Conservation (phyloP, 1,139 yeast species). For the Candida smagusa region DNA sequence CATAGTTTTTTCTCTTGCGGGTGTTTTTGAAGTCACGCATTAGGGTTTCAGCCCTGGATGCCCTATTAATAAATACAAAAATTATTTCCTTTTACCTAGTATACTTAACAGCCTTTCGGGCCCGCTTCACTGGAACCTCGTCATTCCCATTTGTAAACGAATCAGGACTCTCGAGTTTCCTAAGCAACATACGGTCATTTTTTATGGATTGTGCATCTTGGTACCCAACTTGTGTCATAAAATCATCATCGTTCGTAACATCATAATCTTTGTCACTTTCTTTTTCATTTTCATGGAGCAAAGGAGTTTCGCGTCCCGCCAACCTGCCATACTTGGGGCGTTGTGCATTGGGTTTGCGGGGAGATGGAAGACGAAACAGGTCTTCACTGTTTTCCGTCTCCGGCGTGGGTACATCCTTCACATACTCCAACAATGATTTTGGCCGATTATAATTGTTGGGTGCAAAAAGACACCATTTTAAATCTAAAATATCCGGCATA, state of each 20-base stretch:
- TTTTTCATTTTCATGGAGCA: slow-evolving; percentile 1
- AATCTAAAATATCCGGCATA: slow-evolving; percentile 37
- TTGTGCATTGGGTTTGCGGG: slow-evolving; percentile 27
- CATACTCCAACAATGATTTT: slow-evolving; percentile 32
- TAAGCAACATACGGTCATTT: slow-evolving; percentile 24
- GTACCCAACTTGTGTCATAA: slow-evolving; percentile 31
- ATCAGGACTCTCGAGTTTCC: slow-evolving; percentile 17
- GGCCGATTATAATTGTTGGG: slow-evolving; percentile 28
- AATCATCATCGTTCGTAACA: slow-evolving; percentile 20
- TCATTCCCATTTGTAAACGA: not conserved
- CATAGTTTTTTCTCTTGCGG: not conserved
- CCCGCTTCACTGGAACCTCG: slow-evolving; percentile 4
- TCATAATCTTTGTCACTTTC: slow-evolving; percentile 14
- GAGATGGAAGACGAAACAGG: slow-evolving; percentile 35
- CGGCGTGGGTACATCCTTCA: slow-evolving; percentile 14
- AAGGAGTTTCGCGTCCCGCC: slow-evolving; percentile 15
- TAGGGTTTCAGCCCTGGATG: slow-evolving; percentile 3
- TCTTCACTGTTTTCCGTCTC: slow-evolving; percentile 2
- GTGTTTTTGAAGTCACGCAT: not conserved
- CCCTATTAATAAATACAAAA: too few relatives aligned
- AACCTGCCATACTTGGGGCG: slow-evolving; percentile 35
- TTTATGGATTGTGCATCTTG: slow-evolving; percentile 27
- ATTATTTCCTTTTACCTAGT: too few relatives aligned
- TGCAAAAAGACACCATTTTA: slow-evolving; percentile 53
- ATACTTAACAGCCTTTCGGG: slow-evolving; percentile 4